These are phyloP conservation scores for Penicillium sclerotigenum DNA, from an alignment of 2,329 filamentous ascomycete genomes.

Conservation along the genomic window DNA sequence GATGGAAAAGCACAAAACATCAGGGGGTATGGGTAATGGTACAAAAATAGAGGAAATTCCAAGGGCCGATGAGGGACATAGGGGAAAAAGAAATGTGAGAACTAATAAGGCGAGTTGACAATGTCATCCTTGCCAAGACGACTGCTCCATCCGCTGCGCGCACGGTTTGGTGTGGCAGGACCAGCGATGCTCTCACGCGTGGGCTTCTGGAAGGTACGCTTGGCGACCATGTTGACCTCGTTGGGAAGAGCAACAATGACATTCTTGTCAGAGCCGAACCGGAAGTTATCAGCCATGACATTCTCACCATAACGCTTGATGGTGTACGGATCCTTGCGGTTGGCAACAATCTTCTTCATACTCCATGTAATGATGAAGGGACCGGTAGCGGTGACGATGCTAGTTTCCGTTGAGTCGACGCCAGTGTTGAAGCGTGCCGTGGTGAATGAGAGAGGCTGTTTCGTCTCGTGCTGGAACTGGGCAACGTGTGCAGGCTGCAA, in stretches of 20 bases:
- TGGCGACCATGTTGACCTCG: conserved; percentile 96
- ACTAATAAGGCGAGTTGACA: conserved; percentile 67
- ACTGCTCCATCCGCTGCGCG: conserved; percentile 33
- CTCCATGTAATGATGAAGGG: conserved; percentile 98
- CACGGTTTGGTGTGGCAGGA: conserved; percentile 47
- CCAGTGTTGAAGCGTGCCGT: conserved; percentile 92
- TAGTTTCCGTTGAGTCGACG: conserved; percentile 75
- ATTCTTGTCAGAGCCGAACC: conserved; percentile 94
- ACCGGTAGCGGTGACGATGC: conserved; percentile 93
- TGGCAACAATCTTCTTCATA: conserved; percentile 80
- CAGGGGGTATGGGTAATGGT: conserved; percentile 31
- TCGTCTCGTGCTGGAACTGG: conserved; percentile 96
- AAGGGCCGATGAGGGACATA: neutral
- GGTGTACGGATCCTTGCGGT: conserved; percentile 81
- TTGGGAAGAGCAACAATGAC: conserved; percentile 96
- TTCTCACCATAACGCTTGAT: conserved; percentile 96
- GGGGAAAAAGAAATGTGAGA: neutral
- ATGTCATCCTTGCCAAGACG: conserved; percentile 74
- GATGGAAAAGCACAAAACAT: conserved; percentile 16
- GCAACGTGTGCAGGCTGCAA: conserved; percentile 90
- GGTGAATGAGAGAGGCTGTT: conserved; percentile 80
- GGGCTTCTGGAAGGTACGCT: conserved; percentile 77
- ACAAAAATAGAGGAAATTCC: conserved; percentile 18
- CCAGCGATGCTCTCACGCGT: conserved; percentile 89
- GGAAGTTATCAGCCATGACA: conserved; percentile 98